Evolutionary conservation across 2,329 filamentous ascomycete genomes (phyloP), one percentile per base, ranked within the genome.

Genomic region (Nemania serpens): DNA sequence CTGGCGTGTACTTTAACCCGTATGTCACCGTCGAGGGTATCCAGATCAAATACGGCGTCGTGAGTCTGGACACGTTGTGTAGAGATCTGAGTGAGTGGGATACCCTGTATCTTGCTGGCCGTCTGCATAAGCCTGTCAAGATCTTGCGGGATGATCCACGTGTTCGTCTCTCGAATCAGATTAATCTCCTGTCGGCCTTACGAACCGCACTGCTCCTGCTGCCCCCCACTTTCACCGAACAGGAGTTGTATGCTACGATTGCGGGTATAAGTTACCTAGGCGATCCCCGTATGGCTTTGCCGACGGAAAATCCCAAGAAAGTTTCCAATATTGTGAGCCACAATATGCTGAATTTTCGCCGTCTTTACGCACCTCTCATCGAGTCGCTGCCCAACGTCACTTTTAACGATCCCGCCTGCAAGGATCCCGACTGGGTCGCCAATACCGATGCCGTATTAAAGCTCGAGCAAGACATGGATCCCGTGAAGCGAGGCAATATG

Each of bases 1-100:
- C 95, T 0, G 96, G 95, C 6, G 92, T 97, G 41, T 99, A 99
- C 78, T 99, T 97, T 79, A 97, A 99, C 71, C 93, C 95, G 0
- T 97, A 94, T 74, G 87, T 99, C 50, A 94, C 91, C 2, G 88
- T 98, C 62, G 97, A 98, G 70, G 96, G 95, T 42, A 96, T 93
- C 63, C 83, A 98, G 71, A 95, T 99, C 76, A 99, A 99, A 78
- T 99, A 99, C 71, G 95, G 94, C 18, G 95, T 99, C 20, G 96
- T 97, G 45, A 97, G 96, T 71, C 84, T 98, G 66, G 88, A 96
- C 72, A 97, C 93, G 2, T 81, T 99, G 15, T 93, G 92, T 70
- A 84, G 83, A 43, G 95, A 99, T 74, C 84, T 99, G 22, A 90
- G 87, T 33, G 87, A 93, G 60, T 99, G 95, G 95, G 88, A 97